Base-by-base conservation (phyloP, 2,329 filamentous ascomycete genomes). In the Aspergillus thermomutatus region DNA sequence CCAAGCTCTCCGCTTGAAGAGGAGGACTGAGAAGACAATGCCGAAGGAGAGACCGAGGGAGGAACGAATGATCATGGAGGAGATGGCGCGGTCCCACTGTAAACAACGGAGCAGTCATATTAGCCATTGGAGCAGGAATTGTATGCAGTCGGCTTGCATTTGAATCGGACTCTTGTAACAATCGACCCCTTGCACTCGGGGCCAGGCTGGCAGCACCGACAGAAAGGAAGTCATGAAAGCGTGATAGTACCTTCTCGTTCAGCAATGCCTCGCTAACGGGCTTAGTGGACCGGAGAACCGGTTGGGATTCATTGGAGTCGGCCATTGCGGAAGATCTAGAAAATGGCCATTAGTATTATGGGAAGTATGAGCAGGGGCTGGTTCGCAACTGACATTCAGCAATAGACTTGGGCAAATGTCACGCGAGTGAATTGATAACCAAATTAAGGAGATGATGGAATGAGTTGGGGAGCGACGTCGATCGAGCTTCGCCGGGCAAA, bases 1-100 rank as follows among this genome's bases (percentile, higher is more conserved):
- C 91, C 93, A 99, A 65, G 94, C 91, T 80, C 94, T 88, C 78
- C 95, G 89, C 85, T 96, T 96, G 86, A 99, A 99, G 55, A 99
- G 80, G 57, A 99, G 89, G 60, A 99, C 92, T 60, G 94, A 97
- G 83, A 99, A 97, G 79, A 99, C 91, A 76, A 99, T 89, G 74
- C 94, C 94, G 80, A 99, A 99, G 67, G 90, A 91, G 74, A 97
- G 89, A 72, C 94, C 94, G 77, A 99, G 89, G 55, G 90, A 88
- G 64, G 93, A 97, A 79, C 95, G 92, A 83, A 99, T 95, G 74
- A 99, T 86, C 77, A 97, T 86, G 73, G 95, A 97, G 68, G 94
- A 97, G 68, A 99, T 87, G 79, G 94, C 97, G 80, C 90, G 93
- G 77, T 99, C 94, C 94, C 94, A 99, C 94, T 99, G 67, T 64